Conservation (phyloP, 2,329 filamentous ascomycete species). For the Tricladium varicosporioides region DNA sequence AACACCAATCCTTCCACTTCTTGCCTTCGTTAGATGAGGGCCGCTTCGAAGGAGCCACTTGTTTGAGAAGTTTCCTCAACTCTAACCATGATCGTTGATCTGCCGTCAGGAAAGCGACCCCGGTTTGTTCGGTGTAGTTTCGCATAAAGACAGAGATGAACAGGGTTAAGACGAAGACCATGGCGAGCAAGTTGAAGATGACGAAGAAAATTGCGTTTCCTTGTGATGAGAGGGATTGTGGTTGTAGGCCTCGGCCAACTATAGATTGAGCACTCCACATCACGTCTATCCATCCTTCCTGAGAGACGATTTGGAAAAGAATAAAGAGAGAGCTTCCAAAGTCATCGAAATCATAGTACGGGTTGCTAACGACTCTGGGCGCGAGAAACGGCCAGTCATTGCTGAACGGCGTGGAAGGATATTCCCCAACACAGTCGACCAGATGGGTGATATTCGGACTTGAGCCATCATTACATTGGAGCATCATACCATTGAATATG, state of each 20-base stretch:
- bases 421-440: slow-evolving; percentile 82
- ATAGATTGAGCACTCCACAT: slow-evolving; percentile 82
- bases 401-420: slow-evolving; percentile 69
- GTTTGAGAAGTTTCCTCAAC: slow-evolving; percentile 82
- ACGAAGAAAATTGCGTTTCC: slow-evolving; percentile 95
- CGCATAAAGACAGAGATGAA: slow-evolving; percentile 99
- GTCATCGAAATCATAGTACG: slow-evolving; percentile 89
- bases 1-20: slow-evolving; percentile 89
- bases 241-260: slow-evolving; percentile 73
- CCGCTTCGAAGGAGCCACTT: slow-evolving; percentile 92
- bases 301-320: slow-evolving; percentile 96
- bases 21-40: slow-evolving; percentile 75
- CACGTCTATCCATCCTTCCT: slow-evolving; percentile 97
- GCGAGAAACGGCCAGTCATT: slow-evolving; percentile 75
- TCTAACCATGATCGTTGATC: slow-evolving; percentile 98
- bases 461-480: slow-evolving; percentile 72
- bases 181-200: slow-evolving; percentile 91
- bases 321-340: slow-evolving; percentile 94
- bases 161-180: slow-evolving; percentile 92
- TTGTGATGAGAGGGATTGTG: slow-evolving; percentile 64
- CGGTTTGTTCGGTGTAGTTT: slow-evolving; percentile 98
- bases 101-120: slow-evolving; percentile 90
- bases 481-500: slow-evolving; percentile 81
- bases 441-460: slow-evolving; percentile 54
- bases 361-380: slow-evolving; percentile 77